Evolutionary conservation across 2,329 filamentous ascomycete genomes (phyloP).

Genomic region (Delphinella strobiligena): DNA sequence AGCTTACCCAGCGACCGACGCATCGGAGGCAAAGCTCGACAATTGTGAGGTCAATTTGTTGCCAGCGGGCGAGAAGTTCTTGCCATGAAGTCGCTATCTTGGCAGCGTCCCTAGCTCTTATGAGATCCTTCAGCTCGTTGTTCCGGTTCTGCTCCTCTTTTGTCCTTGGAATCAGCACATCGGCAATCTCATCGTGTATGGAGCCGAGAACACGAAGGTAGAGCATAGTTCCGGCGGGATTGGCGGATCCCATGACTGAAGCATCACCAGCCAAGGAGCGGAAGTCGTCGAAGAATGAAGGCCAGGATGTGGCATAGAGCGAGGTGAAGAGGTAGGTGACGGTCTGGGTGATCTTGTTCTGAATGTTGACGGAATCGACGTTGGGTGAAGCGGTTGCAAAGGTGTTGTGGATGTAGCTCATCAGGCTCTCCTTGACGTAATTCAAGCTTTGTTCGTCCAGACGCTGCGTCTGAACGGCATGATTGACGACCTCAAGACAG

Average conservation of each 20-base stretch:
- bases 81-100: slow-evolving; percentile 88
- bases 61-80: slow-evolving; percentile 72
- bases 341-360: slow-evolving; percentile 96
- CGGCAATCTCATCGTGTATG: slow-evolving; percentile 94
- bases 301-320: slow-evolving; percentile 78
- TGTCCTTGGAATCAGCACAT: slow-evolving; percentile 72
- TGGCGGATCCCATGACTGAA: slow-evolving; percentile 44
- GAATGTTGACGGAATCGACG: slow-evolving; percentile 63
- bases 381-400: slow-evolving; percentile 48
- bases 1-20: slow-evolving; percentile 96
- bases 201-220: slow-evolving; percentile 82
- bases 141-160: slow-evolving; percentile 72
- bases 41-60: slow-evolving; percentile 52
- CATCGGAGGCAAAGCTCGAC: slow-evolving; percentile 82
- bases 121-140: slow-evolving; percentile 78
- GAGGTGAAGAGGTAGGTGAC: slow-evolving; percentile 86
- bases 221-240: slow-evolving; percentile 64
- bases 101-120: slow-evolving; percentile 74
- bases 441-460: slow-evolving; percentile 61
- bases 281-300: slow-evolving; percentile 83
- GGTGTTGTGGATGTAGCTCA: slow-evolving; percentile 66
- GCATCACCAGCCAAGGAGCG: slow-evolving; percentile 59
- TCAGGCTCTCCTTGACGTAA: slow-evolving; percentile 67
- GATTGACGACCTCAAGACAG: slow-evolving; percentile 86
- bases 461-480: slow-evolving; percentile 68